phyloP scores from a whole-genome alignment of 2,329 filamentous ascomycete species.

The Pseudocercospora cruenta region DNA sequence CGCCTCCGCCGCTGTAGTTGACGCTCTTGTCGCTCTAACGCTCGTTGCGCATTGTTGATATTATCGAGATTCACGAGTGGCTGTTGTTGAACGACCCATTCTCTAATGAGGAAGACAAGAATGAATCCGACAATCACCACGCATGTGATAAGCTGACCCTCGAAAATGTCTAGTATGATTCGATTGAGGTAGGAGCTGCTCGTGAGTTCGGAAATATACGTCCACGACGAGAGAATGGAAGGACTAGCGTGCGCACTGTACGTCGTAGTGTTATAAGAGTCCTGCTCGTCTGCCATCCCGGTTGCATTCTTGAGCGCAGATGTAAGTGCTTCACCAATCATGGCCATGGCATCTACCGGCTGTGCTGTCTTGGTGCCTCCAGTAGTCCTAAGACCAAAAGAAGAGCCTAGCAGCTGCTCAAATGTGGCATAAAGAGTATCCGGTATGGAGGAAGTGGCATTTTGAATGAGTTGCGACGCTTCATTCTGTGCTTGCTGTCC shows the following conservation, averaged over 20 bases:
- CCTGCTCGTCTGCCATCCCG: neutral
- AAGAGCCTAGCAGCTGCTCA: slow-evolving; percentile 17
- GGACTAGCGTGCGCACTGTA: slow-evolving; percentile 27
- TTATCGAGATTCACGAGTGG: slow-evolving; percentile 71
- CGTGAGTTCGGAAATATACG: slow-evolving; percentile 65
- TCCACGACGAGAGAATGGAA: slow-evolving; percentile 37
- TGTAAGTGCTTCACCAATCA: slow-evolving; percentile 13
- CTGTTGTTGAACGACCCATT: slow-evolving; percentile 98
- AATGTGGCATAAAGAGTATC: slow-evolving; percentile 17
- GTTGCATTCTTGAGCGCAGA: slow-evolving; percentile 18
- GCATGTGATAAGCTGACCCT: slow-evolving; percentile 92
- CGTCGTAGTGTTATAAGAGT: slow-evolving; percentile 11
- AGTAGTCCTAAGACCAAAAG: slow-evolving; percentile 8
- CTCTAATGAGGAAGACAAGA: slow-evolving; percentile 90
- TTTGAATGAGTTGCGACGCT: slow-evolving; percentile 11
- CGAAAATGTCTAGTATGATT: slow-evolving; percentile 77
- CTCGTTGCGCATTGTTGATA: slow-evolving; percentile 31
- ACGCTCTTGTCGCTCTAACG: slow-evolving; percentile 36
- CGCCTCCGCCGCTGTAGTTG: slow-evolving; percentile 15
- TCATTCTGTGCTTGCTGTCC: slow-evolving; percentile 13
- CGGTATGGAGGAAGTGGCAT: slow-evolving; percentile 11
- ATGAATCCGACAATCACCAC: slow-evolving; percentile 93
- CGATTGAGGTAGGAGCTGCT: slow-evolving; percentile 74
- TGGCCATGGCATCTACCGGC: slow-evolving; percentile 8
- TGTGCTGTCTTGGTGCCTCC: slow-evolving; percentile 4